A percentile compares a stretch with the other conserved stretches of the same genome.
These are phyloP conservation scores for Sporisorium reilianum DNA, from an alignment of 1,284 basidiomycete species.

Conservation along the genomic window DNA sequence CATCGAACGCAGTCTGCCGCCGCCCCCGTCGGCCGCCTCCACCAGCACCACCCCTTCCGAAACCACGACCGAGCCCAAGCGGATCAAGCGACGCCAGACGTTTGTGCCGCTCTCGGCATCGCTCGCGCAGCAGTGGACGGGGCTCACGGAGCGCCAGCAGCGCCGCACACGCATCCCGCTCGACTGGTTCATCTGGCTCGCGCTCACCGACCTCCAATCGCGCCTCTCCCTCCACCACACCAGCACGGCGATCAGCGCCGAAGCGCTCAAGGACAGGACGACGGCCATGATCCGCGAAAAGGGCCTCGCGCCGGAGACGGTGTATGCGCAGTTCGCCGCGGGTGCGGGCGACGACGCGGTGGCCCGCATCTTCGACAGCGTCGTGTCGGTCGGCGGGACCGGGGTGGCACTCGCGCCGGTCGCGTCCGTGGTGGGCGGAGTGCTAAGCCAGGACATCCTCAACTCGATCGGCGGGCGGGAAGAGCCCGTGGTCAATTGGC, in stretches of 20 bases:
- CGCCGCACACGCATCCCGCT: slow-evolving; percentile 21
- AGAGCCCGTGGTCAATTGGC: slow-evolving; percentile 90
- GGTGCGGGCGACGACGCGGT: slow-evolving; percentile 6
- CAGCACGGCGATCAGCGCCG: slow-evolving; percentile 8
- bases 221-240: neutral
- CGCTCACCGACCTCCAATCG: slow-evolving; percentile 24
- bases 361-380: slow-evolving; percentile 22
- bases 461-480: slow-evolving; percentile 90
- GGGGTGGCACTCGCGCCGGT: slow-evolving; percentile 84
- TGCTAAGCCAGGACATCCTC: slow-evolving; percentile 93
- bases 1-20: slow-evolving; percentile 73
- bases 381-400: slow-evolving; percentile 73
- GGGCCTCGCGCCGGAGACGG: slow-evolving; percentile 13
- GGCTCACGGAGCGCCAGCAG: slow-evolving; percentile 69
- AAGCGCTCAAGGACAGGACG: slow-evolving; percentile 14
- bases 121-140: slow-evolving; percentile 75
- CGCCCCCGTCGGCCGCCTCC: slow-evolving; percentile 4
- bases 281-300: slow-evolving; percentile 29
- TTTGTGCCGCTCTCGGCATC: slow-evolving; percentile 76
- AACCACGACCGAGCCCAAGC: slow-evolving; percentile 69
- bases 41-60: slow-evolving; percentile 9
- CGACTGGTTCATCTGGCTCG: slow-evolving; percentile 36
- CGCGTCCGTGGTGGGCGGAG: slow-evolving; percentile 86
- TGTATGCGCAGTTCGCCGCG: slow-evolving; percentile 7
- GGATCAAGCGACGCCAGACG: slow-evolving; percentile 77